Base-by-base conservation (phyloP, 164 flowering plant species). In the Vitis labrusca region DNA sequence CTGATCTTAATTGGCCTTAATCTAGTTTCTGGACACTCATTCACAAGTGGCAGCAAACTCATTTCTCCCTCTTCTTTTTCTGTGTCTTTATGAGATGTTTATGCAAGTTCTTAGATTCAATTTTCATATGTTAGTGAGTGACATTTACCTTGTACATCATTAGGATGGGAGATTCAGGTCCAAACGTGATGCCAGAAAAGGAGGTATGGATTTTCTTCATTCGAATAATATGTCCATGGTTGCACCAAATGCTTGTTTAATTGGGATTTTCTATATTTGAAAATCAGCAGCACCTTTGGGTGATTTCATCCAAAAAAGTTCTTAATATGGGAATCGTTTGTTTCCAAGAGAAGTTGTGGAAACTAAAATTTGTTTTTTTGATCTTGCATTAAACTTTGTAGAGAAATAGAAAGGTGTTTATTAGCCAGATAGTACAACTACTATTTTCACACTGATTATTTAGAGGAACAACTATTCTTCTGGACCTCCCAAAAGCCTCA, bases 111-210 rank as follows among this genome's bases (percentile, higher is more conserved):
- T 15, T 37, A 62, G 52, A 10, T 53, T 53, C 12, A 5, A 50
- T 47, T 27, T 49, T 27, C 17, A 63, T 50, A 16, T 61, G 37
- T 55, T 58, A 9, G 67, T 63, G 55, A 65, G 63, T 79, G 77
- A 65, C 74, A 64, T 74, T 64, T 83, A 13, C 50, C 66, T 77
- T 82, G 59, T 73, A 66, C 73, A 75, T 83, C 60, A 61, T 54
- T 80, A 95, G 98, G 99, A 95, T 84, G 99, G 96, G 66, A 85
- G 93, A 79, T 95, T 84, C 93, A 92, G 92, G 80, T 89, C 99
- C 78, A 95, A 89, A 76, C 95, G 94, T 61, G 99, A 94, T 77
- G 83, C 93, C 62, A 83, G 98, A 68, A 91, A 90, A 85, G 97
- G 97, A 88, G 98, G 99, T 95, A 91, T 73, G 86, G 27, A 29